A percentile compares a stretch with the other conserved stretches of the same genome.
Evolutionary conservation across 2,329 filamentous ascomycete genomes (phyloP).

Genomic region (Macrophomina phaseolina): DNA sequence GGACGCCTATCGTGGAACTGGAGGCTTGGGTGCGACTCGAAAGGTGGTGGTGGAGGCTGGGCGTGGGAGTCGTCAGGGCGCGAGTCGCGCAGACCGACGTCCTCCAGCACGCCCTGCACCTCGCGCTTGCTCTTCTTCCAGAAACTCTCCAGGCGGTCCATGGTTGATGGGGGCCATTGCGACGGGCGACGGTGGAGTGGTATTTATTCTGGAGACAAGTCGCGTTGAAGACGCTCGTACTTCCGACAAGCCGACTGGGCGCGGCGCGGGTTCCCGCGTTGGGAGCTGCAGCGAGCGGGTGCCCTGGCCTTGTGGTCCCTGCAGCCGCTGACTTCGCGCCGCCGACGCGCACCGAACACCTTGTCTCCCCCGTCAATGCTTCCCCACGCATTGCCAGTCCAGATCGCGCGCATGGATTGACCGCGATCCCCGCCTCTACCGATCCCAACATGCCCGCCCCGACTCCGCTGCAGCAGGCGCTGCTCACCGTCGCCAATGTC

Average conservation of each 20-base stretch:
- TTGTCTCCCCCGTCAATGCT: conserved; percentile 6
- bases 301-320: not conserved
- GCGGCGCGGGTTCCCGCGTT: not conserved
- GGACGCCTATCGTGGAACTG: conserved; percentile 13
- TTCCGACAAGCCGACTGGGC: conserved; percentile 17
- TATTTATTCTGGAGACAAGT: conserved; percentile 14
- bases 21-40: conserved; percentile 6
- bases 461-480: conserved; percentile 16
- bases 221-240: conserved; percentile 3
- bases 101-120: conserved; percentile 15
- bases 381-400: conserved; percentile 18
- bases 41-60: conserved; percentile 6
- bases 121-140: conserved; percentile 22
- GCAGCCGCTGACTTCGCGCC: conserved; percentile 19
- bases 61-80: not conserved
- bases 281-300: not conserved
- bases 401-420: conserved; percentile 18
- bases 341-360: conserved; percentile 15
- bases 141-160: conserved; percentile 17
- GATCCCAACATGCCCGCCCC: conserved; percentile 9
- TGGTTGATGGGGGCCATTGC: not conserved
- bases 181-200: not conserved
- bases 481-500: conserved; percentile 72
- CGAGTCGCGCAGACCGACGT: conserved; percentile 10
- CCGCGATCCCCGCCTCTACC: not conserved